Evolutionary conservation across 192 early-diverging fungal species (phyloP), one percentile per base, ranked within the genome.

Genomic region (Entomortierella beljakovae): DNA sequence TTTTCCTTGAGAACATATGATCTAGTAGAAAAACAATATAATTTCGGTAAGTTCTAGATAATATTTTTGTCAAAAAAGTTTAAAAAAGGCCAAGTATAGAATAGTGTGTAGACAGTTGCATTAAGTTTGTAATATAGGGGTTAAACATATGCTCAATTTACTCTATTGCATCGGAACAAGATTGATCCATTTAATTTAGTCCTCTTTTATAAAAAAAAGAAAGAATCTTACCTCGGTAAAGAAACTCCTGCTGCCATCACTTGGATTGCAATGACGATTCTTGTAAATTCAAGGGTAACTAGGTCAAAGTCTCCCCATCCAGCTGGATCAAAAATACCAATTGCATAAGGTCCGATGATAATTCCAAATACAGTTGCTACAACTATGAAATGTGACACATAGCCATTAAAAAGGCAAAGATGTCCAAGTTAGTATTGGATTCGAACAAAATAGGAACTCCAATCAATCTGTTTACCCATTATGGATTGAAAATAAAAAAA

Each of bases 291-390:
- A 43, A 91, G 87, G 1, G 91, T 91, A 20, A 94, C 83, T 43
- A 79, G 70, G 38, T 87, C 73, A 57, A 84, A 68, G 34, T 87
- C 62, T 38, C 71, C 54, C 90, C 90, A 90, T 0, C 65, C 64
- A 13, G 63, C 52, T 4, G 95, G 93, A 70, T 96, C 81, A 54
- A 97, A 77, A 68, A 92, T 84, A 46, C 91, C 88, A 33, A 91
- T 75, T 15, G 81, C 93, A 26, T 87, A 67, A 0, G 94, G 94
- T 29, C 96, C 95, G 58, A 95, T 80, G n/a, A 93, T 81, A 23
- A 99, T 93, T 4, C 97, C 97, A 55, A 94, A 86, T 15, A 93
- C 70, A 23, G 90, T 92, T 9, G 97, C 90, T 0, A 99, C 91
- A 34, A 98, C 89, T 90, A 49, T 37, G 63, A 58, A 51, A 13